Base-by-base conservation (phyloP, 1,139 yeast species). In the Scheffersomyces titani region DNA sequence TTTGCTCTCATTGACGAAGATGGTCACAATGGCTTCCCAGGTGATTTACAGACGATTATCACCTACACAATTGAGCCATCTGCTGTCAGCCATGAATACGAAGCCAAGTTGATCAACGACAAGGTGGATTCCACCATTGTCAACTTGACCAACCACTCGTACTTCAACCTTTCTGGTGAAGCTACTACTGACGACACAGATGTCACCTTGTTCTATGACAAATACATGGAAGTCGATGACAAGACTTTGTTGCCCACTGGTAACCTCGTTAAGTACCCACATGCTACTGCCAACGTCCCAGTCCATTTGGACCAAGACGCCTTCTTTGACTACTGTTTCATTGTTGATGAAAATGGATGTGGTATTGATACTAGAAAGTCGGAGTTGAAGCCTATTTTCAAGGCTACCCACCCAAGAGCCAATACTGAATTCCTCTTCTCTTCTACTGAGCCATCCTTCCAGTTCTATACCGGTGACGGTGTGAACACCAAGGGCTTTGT, bases 361-460 rank as follows among this genome's bases (percentile, higher is more conserved):
- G 56, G 66, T 19, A 65, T 77, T 46, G 83, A 85, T 65, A 84
- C 88, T 22, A 77, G 89, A 57, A 46, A 61, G 19, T 56, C 63
- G 5, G 67, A 70, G 44, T 70, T 84, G 59, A 69, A 66, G 50
- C 65, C 73, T 40, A 72, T 83, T 19, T 72, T 80, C 46, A 80
- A 76, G 63, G 83, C 86, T n/a, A 70, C 72, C 24, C 82, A 82
- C 64, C 84, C 86, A 21, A 73, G 73, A 30, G 72, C 87, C 7
- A 69, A 73, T 16, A 68, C 80, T 51, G 74, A 75, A 51, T 66
- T 88, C 51, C 70, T 70, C 18, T 81, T 84, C 18, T 68, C 72
- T 30, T 76, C 90, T 9, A 87, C 92, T 1, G 92, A 88, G 60
- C 92, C 92, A 5, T 74, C 86, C 4, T 86, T 84, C 77, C 92